Evolutionary conservation across 176 grass and related monocot genomes (phyloP), one percentile per base, ranked within the genome.

Genomic region (Olyra latifolia): DNA sequence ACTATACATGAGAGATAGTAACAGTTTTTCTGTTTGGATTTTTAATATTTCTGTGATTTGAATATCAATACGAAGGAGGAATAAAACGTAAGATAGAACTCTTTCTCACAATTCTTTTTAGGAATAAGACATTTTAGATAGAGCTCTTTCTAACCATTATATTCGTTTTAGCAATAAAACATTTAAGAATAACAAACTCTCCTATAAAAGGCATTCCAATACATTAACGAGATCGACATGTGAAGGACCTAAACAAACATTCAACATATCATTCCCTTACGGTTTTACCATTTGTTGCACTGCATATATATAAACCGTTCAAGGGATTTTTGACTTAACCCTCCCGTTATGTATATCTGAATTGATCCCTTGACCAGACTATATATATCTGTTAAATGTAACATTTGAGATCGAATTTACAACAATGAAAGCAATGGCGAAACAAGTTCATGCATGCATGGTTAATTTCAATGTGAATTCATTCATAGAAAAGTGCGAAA

Each of bases 391-490:
- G 56, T 35, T 35, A 35, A 65, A 72, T 55, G 32, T 35, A 30
- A 52, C 38, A 63, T 0, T 44, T 71, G 25, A 82, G 62, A 67
- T 71, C 14, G 68, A 62, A 41, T 59, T 1, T 2, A 83, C 15
- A 69, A 48, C 39, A 25, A 55, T 72, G 19, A 55, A 63, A 62
- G 63, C 57, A 75, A 46, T 58, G 27, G 7, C 39, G 47, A 57
- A 46, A 53, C 62, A 39, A 79, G 47, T 67, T 64, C 17, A 54
- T 77, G 73, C 29, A 73, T 79, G 58, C 58, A 80, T 63, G 54
- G 38, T 72, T 35, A 35, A 35, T 35, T 75, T 55, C 60, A 75
- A 60, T 77, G 82, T 77, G 78, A 85, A 85, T 41, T 10, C 63
- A 59, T 64, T 49, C 28, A 69, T 15, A 41, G 58, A 48, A 77